Conservation (phyloP, 2,329 filamentous ascomycete species). For the Verticillium dahliae region DNA sequence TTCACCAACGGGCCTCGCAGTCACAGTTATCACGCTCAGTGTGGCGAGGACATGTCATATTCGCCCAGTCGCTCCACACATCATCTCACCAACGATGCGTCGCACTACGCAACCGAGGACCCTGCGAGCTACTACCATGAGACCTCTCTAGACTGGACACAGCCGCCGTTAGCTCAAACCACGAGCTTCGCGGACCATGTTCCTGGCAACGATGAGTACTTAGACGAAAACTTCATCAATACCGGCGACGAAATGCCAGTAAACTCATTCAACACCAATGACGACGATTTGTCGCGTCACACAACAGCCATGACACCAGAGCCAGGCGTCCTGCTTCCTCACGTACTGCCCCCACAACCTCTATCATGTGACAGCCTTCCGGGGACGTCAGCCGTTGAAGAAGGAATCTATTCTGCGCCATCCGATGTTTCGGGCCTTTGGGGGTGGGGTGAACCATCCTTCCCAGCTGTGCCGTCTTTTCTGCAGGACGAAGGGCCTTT, state of each 20-base stretch:
- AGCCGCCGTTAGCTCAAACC: background rate
- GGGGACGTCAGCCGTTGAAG: background rate
- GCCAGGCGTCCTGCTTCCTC: background rate
- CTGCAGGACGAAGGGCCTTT: background rate
- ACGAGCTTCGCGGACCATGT: background rate
- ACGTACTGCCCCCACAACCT: background rate
- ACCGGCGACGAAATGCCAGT: background rate
- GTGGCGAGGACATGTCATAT: background rate
- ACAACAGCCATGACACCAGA: background rate
- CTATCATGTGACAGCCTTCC: background rate
- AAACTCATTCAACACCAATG: background rate
- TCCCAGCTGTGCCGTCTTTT: background rate
- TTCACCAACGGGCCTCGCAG: background rate
- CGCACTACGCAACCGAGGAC: background rate
- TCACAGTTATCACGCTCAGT: background rate
- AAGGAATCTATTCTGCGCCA: background rate
- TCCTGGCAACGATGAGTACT: background rate
- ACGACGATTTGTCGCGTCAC: background rate
- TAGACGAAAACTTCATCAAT: background rate
- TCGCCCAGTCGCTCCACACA: background rate
- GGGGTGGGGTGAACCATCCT: background rate
- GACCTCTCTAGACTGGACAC: background rate
- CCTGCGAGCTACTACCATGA: background rate
- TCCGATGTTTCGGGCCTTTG: background rate
- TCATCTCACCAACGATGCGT: background rate